Percentiles rank a stretch among this genome's conserved stretches.
Evolutionary conservation across 192 early-diverging fungal genomes (phyloP).

Genomic region (Funneliformis geosporum): DNA sequence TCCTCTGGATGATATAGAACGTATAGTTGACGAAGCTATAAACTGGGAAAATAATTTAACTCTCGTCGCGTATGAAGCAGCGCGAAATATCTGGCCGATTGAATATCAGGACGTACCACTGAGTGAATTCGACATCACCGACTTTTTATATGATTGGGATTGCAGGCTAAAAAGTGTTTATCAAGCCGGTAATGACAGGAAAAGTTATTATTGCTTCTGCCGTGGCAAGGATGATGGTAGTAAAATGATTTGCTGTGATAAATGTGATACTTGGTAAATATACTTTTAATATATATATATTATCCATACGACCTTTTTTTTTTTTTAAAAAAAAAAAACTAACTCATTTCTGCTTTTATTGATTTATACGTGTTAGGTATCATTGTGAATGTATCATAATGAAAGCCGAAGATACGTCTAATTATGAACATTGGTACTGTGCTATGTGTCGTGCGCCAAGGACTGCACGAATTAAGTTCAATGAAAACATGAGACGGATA

Average conservation of each 20-base stretch:
- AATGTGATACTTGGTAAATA: not conserved
- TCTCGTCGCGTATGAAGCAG: not conserved
- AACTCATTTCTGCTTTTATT: too few species aligned
- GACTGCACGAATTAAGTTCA: not conserved
- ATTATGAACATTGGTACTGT: not conserved
- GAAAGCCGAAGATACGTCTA: not conserved
- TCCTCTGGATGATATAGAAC: not conserved
- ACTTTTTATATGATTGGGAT: not conserved
- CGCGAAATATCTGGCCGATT: not conserved
- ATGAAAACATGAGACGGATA: not conserved
- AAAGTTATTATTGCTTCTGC: not conserved
- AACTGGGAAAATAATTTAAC: conserved; percentile 1
- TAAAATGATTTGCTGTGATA: not conserved
- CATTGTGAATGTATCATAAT: not conserved
- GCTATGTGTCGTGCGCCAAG: not conserved
- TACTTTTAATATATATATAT: not conserved
- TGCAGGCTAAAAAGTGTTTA: not conserved
- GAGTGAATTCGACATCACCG: not conserved
- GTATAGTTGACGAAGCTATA: not conserved
- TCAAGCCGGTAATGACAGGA: not conserved
- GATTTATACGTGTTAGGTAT: not conserved
- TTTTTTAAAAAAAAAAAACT: too few species aligned
- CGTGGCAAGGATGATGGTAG: not conserved
- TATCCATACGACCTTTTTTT: not conserved
- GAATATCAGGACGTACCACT: not conserved